Evolutionary conservation across 176 grass and related monocot genomes (phyloP).

Genomic region (Eleusine indica): DNA sequence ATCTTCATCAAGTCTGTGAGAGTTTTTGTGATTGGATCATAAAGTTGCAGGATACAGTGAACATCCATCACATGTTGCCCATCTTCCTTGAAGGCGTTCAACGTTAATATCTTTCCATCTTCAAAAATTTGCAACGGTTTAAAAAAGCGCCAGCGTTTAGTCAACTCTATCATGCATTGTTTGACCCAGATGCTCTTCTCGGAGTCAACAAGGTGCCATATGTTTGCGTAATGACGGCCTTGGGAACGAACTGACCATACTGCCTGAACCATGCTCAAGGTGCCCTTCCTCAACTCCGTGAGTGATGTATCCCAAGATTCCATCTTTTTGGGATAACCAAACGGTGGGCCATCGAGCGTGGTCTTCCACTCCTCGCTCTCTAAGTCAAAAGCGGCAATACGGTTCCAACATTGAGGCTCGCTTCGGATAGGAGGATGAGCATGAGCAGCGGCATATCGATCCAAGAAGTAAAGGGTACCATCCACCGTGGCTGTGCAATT

Average conservation of each 20-base stretch:
- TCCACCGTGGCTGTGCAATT: background rate
- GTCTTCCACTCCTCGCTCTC: background rate
- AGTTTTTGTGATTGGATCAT: background rate
- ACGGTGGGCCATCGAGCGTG: background rate
- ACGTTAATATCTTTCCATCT: background rate
- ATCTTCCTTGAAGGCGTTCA: background rate
- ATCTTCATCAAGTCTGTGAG: background rate
- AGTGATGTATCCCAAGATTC: background rate
- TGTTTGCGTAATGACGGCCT: background rate
- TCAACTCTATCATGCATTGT: background rate
- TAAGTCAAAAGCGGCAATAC: background rate
- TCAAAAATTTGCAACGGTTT: background rate
- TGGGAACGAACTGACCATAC: background rate
- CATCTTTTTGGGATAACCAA: too few species aligned
- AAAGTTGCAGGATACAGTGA: background rate
- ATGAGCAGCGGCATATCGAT: too few species aligned
- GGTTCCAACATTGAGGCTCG: background rate
- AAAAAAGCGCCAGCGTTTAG: background rate
- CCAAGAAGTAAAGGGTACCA: background rate
- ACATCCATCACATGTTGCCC: too few species aligned
- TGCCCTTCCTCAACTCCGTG: background rate
- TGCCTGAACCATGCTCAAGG: background rate
- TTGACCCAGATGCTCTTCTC: background rate
- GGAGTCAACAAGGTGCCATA: background rate
- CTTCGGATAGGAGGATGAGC: too few species aligned